phyloP scores from a whole-genome alignment of 306 rosid genomes.

The Corylus americana region DNA sequence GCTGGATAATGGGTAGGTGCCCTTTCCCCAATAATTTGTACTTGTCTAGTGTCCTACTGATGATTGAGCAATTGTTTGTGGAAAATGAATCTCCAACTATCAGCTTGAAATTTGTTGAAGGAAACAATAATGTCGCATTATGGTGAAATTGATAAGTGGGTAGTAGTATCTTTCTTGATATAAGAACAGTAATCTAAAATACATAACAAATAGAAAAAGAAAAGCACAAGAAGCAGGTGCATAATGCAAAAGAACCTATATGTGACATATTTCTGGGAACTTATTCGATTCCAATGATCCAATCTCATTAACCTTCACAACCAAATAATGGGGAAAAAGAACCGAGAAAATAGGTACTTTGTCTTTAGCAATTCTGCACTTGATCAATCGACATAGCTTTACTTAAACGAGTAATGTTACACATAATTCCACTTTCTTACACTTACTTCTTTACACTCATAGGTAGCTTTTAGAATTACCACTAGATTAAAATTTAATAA shows the following conservation, averaged over 20 bases:
- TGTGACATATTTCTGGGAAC: too few relatives aligned
- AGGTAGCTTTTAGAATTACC: too few relatives aligned
- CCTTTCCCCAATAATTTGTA: not conserved
- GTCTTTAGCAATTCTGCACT: not conserved
- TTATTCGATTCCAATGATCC: too few relatives aligned
- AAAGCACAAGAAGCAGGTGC: not conserved
- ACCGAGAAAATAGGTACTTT: not conserved
- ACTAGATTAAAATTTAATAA: too few relatives aligned
- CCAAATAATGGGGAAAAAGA: not conserved
- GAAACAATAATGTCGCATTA: not conserved
- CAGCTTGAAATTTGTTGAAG: slow-evolving; percentile 2
- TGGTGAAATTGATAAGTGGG: not conserved
- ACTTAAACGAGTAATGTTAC: not conserved
- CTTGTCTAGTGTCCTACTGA: not conserved
- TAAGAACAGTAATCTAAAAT: not conserved
- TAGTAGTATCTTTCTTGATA: not conserved
- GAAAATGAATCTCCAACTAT: not conserved
- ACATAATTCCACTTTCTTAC: too few relatives aligned
- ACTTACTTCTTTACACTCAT: too few relatives aligned
- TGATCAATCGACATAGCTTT: not conserved
- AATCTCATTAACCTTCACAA: not conserved
- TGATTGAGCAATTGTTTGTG: not conserved
- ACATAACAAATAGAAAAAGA: not conserved
- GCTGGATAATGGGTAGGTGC: slow-evolving; percentile 70
- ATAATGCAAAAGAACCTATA: not conserved